Percentiles rank a stretch among this genome's conserved stretches.
Conservation (phyloP, 192 early-diverging fungal species). For the Mortierella alpina region DNA sequence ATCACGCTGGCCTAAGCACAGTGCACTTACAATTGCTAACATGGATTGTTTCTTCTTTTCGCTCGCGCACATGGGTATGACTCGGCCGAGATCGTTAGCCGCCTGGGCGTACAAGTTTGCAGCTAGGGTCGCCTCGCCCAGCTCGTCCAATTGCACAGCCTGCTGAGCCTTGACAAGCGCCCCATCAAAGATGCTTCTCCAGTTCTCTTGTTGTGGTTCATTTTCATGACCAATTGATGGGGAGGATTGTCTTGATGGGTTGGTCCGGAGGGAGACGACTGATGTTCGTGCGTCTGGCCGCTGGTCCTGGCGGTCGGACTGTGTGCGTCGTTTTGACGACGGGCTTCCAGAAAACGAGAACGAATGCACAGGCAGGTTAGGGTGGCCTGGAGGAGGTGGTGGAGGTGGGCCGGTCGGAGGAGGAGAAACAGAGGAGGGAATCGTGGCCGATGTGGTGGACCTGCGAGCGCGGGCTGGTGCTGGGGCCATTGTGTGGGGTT, state of each 20-base stretch:
- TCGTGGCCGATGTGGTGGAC: neutral
- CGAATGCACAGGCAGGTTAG: conserved; percentile 18
- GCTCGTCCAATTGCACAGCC: conserved; percentile 47
- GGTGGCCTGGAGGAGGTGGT: conserved; percentile 6
- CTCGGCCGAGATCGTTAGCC: conserved; percentile 43
- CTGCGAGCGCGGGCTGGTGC: conserved; percentile 11
- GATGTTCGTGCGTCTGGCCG: neutral
- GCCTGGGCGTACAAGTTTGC: conserved; percentile 43
- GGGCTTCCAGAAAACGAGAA: neutral
- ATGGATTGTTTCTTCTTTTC: conserved; percentile 55
- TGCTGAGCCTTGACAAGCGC: conserved; percentile 50
- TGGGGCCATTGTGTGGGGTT: neutral
- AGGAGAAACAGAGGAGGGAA: neutral
- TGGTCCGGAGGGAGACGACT: too few relatives aligned
- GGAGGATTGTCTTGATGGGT: too few relatives aligned
- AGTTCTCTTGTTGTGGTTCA: conserved; percentile 5
- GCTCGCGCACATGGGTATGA: conserved; percentile 45
- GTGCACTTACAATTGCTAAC: conserved; percentile 44
- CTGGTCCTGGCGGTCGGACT: too few relatives aligned
- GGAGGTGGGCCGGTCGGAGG: neutral
- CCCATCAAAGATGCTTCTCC: conserved; percentile 47
- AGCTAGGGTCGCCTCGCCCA: conserved; percentile 21
- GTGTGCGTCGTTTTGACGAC: too few relatives aligned
- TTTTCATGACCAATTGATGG: neutral
- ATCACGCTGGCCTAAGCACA: neutral